Evolutionary conservation across 2,329 filamentous ascomycete species (phyloP).

Genomic region (Penicillium sp.): DNA sequence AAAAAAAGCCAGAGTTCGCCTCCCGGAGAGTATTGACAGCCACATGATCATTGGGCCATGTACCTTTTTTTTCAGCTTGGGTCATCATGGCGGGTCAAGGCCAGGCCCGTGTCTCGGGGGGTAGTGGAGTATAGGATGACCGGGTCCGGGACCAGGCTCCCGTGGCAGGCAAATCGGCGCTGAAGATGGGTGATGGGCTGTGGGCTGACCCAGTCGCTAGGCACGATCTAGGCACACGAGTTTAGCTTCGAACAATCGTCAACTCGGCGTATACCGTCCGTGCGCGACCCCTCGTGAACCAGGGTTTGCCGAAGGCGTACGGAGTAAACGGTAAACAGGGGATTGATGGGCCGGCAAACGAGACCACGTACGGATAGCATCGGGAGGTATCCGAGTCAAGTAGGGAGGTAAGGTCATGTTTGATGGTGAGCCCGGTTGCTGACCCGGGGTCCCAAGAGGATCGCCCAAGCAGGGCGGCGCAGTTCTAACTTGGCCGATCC

Average conservation of each 20-base stretch:
- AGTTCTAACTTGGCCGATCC: constrained; percentile 11
- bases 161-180: neutral
- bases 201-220: constrained; percentile 8
- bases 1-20: constrained; percentile 13
- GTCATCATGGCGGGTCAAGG: constrained; percentile 9
- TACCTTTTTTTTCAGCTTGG: constrained; percentile 4
- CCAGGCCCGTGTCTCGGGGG: constrained; percentile 9
- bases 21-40: constrained; percentile 11
- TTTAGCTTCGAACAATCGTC: constrained; percentile 18
- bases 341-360: neutral
- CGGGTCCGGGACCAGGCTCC: neutral
- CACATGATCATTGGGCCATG: constrained; percentile 20
- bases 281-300: constrained; percentile 17
- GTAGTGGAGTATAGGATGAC: neutral
- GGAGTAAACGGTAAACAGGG: constrained; percentile 11
- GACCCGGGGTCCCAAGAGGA: constrained; percentile 1
- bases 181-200: constrained; percentile 1
- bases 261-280: constrained; percentile 19
- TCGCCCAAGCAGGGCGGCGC: constrained; percentile 3
- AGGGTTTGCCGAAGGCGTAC: constrained; percentile 7
- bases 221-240: constrained; percentile 21
- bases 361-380: constrained; percentile 8
- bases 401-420: neutral
- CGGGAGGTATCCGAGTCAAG: constrained; percentile 2
- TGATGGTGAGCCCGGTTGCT: constrained; percentile 7